Conservation (phyloP, 768 basidiomycete genomes). For the Galerina sulciceps region DNA sequence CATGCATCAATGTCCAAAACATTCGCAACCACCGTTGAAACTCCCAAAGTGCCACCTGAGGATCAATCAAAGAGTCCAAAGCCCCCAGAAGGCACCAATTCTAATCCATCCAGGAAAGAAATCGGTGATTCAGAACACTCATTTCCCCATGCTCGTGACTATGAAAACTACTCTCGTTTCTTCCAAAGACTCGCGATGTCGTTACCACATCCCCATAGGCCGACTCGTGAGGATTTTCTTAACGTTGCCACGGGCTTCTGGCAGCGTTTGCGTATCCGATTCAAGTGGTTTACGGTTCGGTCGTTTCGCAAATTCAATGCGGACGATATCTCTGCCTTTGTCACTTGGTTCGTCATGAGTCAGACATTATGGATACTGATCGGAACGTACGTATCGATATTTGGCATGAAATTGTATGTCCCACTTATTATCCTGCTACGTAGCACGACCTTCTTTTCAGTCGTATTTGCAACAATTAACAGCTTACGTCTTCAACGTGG, state of each 20-base stretch:
- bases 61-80: conserved; percentile 16
- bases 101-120: not conserved
- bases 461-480: conserved; percentile 87
- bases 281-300: conserved; percentile 96
- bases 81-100: conserved; percentile 7
- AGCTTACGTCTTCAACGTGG: conserved; percentile 84
- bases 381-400: conserved; percentile 71
- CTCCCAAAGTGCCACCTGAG: conserved; percentile 12
- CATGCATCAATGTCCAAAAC: not conserved
- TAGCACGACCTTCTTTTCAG: conserved; percentile 95
- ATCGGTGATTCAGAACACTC: conserved; percentile 5
- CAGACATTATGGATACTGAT: conserved; percentile 95
- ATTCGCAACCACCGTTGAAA: conserved; percentile 8
- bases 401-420: not conserved
- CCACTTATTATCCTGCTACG: not conserved
- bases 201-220: conserved; percentile 76
- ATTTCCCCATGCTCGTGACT: conserved; percentile 31
- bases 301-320: conserved; percentile 95
- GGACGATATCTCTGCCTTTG: conserved; percentile 95
- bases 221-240: conserved; percentile 89
- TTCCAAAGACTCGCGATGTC: conserved; percentile 80
- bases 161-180: conserved; percentile 79
- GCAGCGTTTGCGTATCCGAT: conserved; percentile 86
- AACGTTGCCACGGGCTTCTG: conserved; percentile 88
- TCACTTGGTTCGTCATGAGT: conserved; percentile 95